phyloP scores from a whole-genome alignment of 2,329 filamentous ascomycete species.

The Colletotrichum shisoi region DNA sequence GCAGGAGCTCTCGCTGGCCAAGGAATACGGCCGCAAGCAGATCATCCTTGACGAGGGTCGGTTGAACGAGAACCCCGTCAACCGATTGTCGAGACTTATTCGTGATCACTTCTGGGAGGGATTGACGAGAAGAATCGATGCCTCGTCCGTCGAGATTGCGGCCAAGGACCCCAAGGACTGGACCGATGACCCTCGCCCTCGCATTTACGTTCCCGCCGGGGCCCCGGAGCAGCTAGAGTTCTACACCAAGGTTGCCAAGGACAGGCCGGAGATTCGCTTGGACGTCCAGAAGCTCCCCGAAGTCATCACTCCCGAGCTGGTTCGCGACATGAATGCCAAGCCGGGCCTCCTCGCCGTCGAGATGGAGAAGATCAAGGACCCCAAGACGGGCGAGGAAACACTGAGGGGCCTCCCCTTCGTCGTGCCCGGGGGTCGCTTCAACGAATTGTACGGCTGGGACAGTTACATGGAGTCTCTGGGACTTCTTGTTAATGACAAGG shows the following conservation, averaged over 20 bases:
- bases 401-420: constrained; percentile 88
- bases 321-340: constrained; percentile 83
- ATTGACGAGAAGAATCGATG: constrained; percentile 88
- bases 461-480: constrained; percentile 98
- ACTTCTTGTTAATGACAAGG: constrained; percentile 82
- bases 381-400: constrained; percentile 72
- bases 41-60: constrained; percentile 91
- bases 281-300: constrained; percentile 84
- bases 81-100: constrained; percentile 84
- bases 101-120: constrained; percentile 92
- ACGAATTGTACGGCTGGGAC: constrained; percentile 98
- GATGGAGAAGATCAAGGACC: constrained; percentile 79
- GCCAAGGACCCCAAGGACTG: constrained; percentile 94
- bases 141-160: constrained; percentile 83
- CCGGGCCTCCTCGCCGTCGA: constrained; percentile 89
- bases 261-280: constrained; percentile 82
- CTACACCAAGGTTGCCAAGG: constrained; percentile 80
- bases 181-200: constrained; percentile 85
- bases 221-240: constrained; percentile 90
- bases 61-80: constrained; percentile 93
- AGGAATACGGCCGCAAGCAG: constrained; percentile 87
- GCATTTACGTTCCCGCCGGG: constrained; percentile 87
- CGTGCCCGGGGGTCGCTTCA: constrained; percentile 97
- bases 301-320: constrained; percentile 79
- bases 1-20: constrained; percentile 91